phyloP scores from a whole-genome alignment of 2,329 filamentous ascomycete genomes.

The Colletotrichum karsti region DNA sequence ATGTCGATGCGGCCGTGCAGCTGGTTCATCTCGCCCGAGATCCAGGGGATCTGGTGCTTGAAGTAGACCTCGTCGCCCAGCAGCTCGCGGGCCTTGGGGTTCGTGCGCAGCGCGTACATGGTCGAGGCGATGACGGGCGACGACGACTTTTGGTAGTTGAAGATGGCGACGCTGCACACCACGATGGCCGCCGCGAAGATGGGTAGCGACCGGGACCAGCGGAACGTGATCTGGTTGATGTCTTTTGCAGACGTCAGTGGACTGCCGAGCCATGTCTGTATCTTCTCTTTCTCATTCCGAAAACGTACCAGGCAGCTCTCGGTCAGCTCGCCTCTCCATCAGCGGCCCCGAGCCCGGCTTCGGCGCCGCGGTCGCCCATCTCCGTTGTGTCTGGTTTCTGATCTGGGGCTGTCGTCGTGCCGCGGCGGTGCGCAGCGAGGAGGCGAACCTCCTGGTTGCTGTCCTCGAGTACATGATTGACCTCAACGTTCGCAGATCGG shows the following conservation, averaged over 20 bases:
- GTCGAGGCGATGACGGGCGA: constrained; percentile 86
- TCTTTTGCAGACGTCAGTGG: constrained; percentile 37
- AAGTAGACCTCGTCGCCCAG: constrained; percentile 92
- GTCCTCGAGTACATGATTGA: constrained; percentile 23
- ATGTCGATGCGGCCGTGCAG: constrained; percentile 92
- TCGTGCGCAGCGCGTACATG: constrained; percentile 90
- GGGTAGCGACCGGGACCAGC: constrained; percentile 79
- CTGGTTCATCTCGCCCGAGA: constrained; percentile 89
- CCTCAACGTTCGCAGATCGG: no score
- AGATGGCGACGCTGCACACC: constrained; percentile 82
- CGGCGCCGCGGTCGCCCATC: constrained; percentile 62
- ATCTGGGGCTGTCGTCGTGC: constrained; percentile 8
- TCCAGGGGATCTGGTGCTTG: constrained; percentile 81
- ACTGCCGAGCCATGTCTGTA: neutral
- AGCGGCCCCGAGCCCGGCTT: constrained; percentile 69
- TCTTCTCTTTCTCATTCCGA: no score
- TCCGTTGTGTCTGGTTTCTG: constrained; percentile 44
- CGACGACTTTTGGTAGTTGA: constrained; percentile 99
- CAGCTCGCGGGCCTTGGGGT: constrained; percentile 74
- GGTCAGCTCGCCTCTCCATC: constrained; percentile 71
- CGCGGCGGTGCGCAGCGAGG: constrained; percentile 10
- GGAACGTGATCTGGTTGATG: constrained; percentile 55
- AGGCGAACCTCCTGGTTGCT: constrained; percentile 20
- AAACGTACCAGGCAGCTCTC: constrained; percentile 70
- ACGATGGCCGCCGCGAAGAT: constrained; percentile 80